phyloP scores from a whole-genome alignment of 805 yeast genomes.

The Gaillardinia entomophila region DNA sequence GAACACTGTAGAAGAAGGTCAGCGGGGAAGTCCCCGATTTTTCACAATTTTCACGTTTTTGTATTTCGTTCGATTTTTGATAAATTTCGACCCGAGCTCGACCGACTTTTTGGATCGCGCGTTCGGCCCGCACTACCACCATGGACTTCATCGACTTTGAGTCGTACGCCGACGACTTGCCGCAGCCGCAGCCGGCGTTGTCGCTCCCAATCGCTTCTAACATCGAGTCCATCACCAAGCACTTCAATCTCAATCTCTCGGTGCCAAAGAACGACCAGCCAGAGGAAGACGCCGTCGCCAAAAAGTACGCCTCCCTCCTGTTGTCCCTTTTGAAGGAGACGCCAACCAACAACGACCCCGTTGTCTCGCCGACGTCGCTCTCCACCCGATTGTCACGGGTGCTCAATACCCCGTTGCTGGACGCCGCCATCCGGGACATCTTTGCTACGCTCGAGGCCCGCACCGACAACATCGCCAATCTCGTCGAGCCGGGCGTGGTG shows the following conservation, averaged over 20 bases:
- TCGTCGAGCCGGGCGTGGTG: constrained; percentile 42
- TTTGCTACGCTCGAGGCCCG: constrained; percentile 28
- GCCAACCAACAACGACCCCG: not conserved
- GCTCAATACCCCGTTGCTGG: constrained; percentile 36
- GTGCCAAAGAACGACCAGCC: constrained; percentile 2
- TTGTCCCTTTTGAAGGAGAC: constrained; percentile 23
- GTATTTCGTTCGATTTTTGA: not conserved
- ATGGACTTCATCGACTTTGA: constrained; percentile 42
- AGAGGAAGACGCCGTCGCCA: constrained; percentile 23
- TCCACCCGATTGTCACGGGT: constrained; percentile 46
- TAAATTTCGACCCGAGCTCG: too few relatives aligned
- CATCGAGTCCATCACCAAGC: constrained; percentile 28
- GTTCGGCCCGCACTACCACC: too few relatives aligned
- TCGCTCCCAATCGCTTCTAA: constrained; percentile 35
- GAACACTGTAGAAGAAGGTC: too few relatives aligned
- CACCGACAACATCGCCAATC: constrained; percentile 17
- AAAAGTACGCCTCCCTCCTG: constrained; percentile 45
- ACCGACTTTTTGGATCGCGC: too few relatives aligned
- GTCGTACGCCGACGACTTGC: constrained; percentile 24
- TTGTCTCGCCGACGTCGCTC: constrained; percentile 13
- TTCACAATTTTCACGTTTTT: not conserved
- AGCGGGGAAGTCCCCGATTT: too few relatives aligned
- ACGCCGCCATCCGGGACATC: constrained; percentile 27
- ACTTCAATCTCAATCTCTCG: constrained; percentile 23
- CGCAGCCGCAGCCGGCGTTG: constrained; percentile 41